phyloP scores from a whole-genome alignment of 2,329 filamentous ascomycete species.

The Amauroascus niger region DNA sequence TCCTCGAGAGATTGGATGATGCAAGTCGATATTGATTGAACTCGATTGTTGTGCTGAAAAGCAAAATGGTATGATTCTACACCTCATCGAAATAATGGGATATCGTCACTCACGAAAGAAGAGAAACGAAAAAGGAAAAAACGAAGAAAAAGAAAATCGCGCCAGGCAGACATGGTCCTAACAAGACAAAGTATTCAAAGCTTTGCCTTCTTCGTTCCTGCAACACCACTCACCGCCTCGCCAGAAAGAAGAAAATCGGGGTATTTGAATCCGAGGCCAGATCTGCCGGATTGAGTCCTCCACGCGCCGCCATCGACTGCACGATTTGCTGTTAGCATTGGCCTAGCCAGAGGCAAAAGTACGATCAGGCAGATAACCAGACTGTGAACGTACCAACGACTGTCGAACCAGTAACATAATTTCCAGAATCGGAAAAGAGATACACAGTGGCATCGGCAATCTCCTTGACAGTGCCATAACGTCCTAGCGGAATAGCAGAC shows the following conservation, averaged over 20 bases:
- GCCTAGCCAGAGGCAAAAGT: not conserved
- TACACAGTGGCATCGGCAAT: conserved; percentile 89
- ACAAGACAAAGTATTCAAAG: conserved; percentile 32
- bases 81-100: too few species aligned
- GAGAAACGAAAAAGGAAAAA: too few species aligned
- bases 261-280: conserved; percentile 39
- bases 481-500: conserved; percentile 57
- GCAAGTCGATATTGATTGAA: too few species aligned
- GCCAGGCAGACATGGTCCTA: too few species aligned
- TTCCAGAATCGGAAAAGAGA: conserved; percentile 74
- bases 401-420: conserved; percentile 73
- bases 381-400: conserved; percentile 56
- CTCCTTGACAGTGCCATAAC: conserved; percentile 71
- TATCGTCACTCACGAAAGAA: too few species aligned
- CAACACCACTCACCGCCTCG: conserved; percentile 47
- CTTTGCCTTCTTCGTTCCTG: conserved; percentile 49
- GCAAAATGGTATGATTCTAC: too few species aligned
- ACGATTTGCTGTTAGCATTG: not conserved
- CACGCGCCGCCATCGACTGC: conserved; percentile 36
- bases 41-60: too few species aligned
- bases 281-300: conserved; percentile 28
- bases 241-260: conserved; percentile 52
- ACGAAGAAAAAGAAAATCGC: too few species aligned
- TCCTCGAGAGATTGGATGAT: too few species aligned
- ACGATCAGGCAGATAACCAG: too few species aligned